Evolutionary conservation across 768 basidiomycete genomes (phyloP), one percentile per base, ranked within the genome.

Genomic region (Postia placenta): DNA sequence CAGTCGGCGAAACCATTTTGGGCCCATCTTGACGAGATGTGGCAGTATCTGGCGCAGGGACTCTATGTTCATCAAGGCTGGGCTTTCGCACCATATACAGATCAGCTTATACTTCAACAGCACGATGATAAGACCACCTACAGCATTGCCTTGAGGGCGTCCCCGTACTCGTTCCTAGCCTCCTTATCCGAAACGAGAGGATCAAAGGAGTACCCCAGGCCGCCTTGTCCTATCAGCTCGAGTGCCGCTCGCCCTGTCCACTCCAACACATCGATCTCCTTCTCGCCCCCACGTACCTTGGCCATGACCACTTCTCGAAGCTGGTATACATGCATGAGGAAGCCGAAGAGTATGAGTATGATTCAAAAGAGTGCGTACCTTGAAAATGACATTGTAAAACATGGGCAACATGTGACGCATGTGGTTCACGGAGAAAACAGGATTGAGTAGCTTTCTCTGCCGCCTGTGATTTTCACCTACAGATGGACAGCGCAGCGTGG

Each of bases 391-490:
- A n/a, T 30, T 15, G 40, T 52, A 49, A 30, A 61, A 51, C 4
- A 53, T 56, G 1, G 58, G 54, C 9, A 52, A 14, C 40, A 46
- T 37, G 37, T 42, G 49, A 14, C 56, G 53, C 52, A 60, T 59
- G 27, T 62, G 54, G 25, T 37, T 48, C 17, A 52, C 49, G 4
- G 56, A 57, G 33, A 55, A 57, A 11, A 61, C 50, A 11, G 53
- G 57, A 42, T 54, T 54, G 15, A 57, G 45, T 15, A 58, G 22
- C 69, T 74, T 47, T 64, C 67, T 23, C 49, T 60, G 59, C 20
- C 53, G 49, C 15, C 39, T 5, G 52, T 63, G 60, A 11, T 53
- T 49, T 3, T 49, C 39, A 4, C 56, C 56, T 57, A n/a, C 4
- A 42, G 12, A 45, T 15, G 17, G 25, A 28, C 22, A 17, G 5